Conservation (phyloP, 345 rosid species). For the Linum usitatissimum region DNA sequence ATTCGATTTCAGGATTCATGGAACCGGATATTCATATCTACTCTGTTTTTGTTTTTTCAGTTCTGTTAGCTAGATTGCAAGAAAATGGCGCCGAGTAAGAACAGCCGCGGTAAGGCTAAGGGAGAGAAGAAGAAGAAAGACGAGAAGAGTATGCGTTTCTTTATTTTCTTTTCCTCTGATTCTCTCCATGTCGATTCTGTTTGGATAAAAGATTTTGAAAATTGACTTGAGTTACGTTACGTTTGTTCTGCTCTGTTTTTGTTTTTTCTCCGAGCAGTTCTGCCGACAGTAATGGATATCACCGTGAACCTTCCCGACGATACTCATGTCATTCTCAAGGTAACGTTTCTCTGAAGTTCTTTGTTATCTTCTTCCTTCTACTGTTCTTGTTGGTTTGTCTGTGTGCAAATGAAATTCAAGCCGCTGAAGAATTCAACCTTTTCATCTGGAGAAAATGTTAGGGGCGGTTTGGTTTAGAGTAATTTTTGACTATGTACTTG, state of each 20-base stretch:
- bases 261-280: constrained; percentile 45
- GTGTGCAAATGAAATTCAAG: not conserved
- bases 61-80: not conserved
- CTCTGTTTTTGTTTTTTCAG: not conserved
- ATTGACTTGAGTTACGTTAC: too few species aligned
- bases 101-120: constrained; percentile 79
- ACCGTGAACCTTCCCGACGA: constrained; percentile 76
- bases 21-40: too few species aligned
- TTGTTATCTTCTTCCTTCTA: not conserved
- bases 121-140: constrained; percentile 98
- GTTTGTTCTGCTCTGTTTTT: not conserved
- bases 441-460: too few species aligned
- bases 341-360: constrained; percentile 8
- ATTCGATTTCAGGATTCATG: not conserved
- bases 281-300: constrained; percentile 78
- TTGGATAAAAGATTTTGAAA: not conserved
- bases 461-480: too few species aligned
- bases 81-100: constrained; percentile 87
- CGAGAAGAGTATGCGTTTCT: constrained; percentile 53
- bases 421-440: too few species aligned
- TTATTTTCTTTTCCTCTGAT: not conserved
- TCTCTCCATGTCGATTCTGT: not conserved
- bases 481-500: too few species aligned
- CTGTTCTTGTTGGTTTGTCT: constrained; percentile 12
- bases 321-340: constrained; percentile 68